A percentile compares a stretch with the other conserved stretches of the same genome.
Evolutionary conservation across 148 eudicot genomes (phyloP).

Genomic region (Rhododendron simsii): DNA sequence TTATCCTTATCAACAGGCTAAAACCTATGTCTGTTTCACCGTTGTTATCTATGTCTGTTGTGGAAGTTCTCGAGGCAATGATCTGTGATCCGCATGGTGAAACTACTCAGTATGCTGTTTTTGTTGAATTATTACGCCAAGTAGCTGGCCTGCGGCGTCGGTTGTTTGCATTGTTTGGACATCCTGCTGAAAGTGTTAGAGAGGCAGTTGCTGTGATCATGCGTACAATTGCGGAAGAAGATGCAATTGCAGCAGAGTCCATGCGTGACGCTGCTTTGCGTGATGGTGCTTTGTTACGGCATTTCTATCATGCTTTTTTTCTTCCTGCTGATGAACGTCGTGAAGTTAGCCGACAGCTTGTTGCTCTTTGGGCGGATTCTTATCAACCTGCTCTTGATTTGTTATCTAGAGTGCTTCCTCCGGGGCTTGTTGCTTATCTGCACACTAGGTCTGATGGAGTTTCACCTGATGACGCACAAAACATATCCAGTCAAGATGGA

Average conservation of each 20-base stretch:
- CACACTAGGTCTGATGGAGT: conserved; percentile 70
- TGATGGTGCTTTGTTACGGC: conserved; percentile 95
- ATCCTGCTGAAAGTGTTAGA: conserved; percentile 94
- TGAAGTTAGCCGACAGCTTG: conserved; percentile 95
- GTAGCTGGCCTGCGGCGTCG: conserved; percentile 91
- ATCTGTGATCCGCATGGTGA: conserved; percentile 97
- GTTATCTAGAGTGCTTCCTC: conserved; percentile 89
- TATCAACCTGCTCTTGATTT: conserved; percentile 96
- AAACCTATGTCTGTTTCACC: conserved; percentile 96
- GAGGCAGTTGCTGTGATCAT: conserved; percentile 96
- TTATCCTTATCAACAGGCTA: conserved; percentile 83
- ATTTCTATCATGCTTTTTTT: conserved; percentile 82
- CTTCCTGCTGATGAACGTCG: conserved; percentile 86
- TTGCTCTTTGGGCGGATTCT: conserved; percentile 99
- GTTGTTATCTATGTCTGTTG: conserved; percentile 82
- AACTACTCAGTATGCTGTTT: conserved; percentile 90
- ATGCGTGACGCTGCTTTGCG: conserved; percentile 99
- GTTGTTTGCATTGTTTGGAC: conserved; percentile 92
- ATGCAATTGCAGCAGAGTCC: conserved; percentile 98
- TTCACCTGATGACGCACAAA: conserved; percentile 42
- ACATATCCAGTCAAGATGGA: conserved; percentile 55
- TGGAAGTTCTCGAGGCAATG: conserved; percentile 97
- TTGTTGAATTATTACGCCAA: conserved; percentile 88
- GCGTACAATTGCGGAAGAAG: conserved; percentile 99
- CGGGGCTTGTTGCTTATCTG: conserved; percentile 96